These are phyloP conservation scores for Capsella rubella DNA, from an alignment of 441 rosid genomes.

Conservation along the genomic window DNA sequence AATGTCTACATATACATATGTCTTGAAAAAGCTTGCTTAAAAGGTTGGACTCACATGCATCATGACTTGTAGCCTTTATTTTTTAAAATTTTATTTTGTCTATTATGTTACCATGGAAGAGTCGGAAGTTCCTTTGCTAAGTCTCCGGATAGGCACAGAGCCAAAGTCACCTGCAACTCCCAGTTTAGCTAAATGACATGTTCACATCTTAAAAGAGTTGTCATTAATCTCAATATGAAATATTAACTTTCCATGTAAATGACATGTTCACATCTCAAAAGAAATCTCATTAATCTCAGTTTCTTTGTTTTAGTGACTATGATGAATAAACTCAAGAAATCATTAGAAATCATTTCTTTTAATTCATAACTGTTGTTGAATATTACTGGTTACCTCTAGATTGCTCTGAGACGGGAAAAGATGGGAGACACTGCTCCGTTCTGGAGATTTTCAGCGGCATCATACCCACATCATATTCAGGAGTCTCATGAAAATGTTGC, in stretches of 20 bases:
- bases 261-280: too few species aligned
- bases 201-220: background rate
- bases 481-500: constrained; percentile 40
- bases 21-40: constrained; percentile 28
- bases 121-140: constrained; percentile 1
- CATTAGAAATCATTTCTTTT: background rate
- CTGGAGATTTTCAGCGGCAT: constrained; percentile 77
- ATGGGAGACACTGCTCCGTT: constrained; percentile 81
- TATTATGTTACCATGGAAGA: constrained; percentile 18
- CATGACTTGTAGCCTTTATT: constrained; percentile 26
- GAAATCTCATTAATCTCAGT: constrained; percentile 1
- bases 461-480: constrained; percentile 61
- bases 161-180: constrained; percentile 5
- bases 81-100: background rate
- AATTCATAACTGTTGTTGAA: constrained; percentile 22
- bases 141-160: constrained; percentile 18
- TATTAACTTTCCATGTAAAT: too few species aligned
- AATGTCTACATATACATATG: background rate
- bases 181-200: constrained; percentile 10
- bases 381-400: constrained; percentile 47
- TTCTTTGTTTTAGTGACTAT: background rate
- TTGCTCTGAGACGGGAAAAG: constrained; percentile 77
- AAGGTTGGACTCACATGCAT: constrained; percentile 38
- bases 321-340: background rate
- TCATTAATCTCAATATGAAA: too few species aligned